Evolutionary conservation across 768 basidiomycete species (phyloP).

Genomic region (Mycena epipterygia): DNA sequence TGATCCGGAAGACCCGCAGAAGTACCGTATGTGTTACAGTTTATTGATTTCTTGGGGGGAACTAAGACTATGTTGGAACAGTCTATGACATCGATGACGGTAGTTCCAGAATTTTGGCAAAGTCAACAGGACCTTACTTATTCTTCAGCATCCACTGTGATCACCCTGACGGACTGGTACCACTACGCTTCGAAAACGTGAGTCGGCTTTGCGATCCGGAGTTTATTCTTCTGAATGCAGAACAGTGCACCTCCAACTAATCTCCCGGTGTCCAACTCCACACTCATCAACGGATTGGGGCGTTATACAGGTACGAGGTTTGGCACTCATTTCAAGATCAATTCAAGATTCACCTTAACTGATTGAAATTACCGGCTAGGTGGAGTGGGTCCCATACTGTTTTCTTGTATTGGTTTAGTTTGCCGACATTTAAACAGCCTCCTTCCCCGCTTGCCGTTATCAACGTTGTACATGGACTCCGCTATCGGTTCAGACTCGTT

Average conservation of each 20-base stretch:
- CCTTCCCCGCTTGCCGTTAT: slow-evolving; percentile 52
- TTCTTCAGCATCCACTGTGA: slow-evolving; percentile 55
- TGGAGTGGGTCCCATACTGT: no score
- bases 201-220: no score
- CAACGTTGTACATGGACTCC: slow-evolving; percentile 50
- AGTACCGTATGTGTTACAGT: slow-evolving; percentile 35
- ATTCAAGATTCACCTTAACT: no score
- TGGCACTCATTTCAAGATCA: no score
- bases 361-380: no score
- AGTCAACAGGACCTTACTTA: neutral
- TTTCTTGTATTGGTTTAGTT: neutral
- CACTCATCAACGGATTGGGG: slow-evolving; percentile 44
- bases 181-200: neutral
- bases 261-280: slow-evolving; percentile 42
- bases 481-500: slow-evolving; percentile 66
- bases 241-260: no score
- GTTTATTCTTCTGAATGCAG: no score
- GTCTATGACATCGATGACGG: slow-evolving; percentile 59
- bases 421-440: slow-evolving; percentile 37
- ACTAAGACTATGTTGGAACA: no score
- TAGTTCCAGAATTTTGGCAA: slow-evolving; percentile 30
- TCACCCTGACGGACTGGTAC: slow-evolving; percentile 62
- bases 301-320: slow-evolving; percentile 34
- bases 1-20: slow-evolving; percentile 54
- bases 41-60: no score